These are phyloP conservation scores for Polychytrium aggregatum DNA, from an alignment of 192 early-diverging fungal genomes.

Conservation along the genomic window DNA sequence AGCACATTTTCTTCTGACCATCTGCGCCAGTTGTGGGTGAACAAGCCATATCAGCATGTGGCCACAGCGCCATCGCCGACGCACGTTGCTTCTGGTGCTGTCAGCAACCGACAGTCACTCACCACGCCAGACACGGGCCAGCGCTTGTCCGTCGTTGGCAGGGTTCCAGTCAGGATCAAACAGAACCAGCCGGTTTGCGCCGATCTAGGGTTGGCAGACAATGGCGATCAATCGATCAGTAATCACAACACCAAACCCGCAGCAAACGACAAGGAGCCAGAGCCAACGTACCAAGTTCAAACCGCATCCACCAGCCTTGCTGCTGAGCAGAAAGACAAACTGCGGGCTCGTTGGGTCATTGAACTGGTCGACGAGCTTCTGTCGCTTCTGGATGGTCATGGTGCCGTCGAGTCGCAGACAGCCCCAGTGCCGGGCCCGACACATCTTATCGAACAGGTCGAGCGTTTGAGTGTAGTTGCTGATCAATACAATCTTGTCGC, in stretches of 20 bases:
- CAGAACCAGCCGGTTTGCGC: slow-evolving; percentile 90
- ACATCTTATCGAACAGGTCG: slow-evolving; percentile 87
- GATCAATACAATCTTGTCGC: slow-evolving; percentile 96
- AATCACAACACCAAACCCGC: background rate
- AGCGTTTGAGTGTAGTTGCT: slow-evolving; percentile 98
- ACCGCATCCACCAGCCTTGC: slow-evolving; percentile 98
- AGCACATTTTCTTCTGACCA: slow-evolving; percentile 67
- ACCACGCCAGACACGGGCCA: slow-evolving; percentile 24
- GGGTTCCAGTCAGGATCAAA: slow-evolving; percentile 97
- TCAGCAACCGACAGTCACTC: background rate
- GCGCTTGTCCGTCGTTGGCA: slow-evolving; percentile 81
- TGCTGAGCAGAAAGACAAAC: slow-evolving; percentile 92
- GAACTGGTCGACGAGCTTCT: slow-evolving; percentile 91
- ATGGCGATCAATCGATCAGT: background rate
- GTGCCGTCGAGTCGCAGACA: slow-evolving; percentile 81
- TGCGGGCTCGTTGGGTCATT: slow-evolving; percentile 78
- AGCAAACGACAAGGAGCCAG: background rate
- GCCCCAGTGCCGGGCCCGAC: slow-evolving; percentile 58
- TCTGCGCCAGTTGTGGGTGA: no score
- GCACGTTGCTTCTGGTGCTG: background rate
- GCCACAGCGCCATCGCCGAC: background rate
- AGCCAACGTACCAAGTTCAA: slow-evolving; percentile 60
- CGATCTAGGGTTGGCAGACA: slow-evolving; percentile 42
- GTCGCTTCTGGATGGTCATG: slow-evolving; percentile 84
- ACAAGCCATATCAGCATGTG: no score